Base-by-base conservation (phyloP, 1,284 basidiomycete genomes). In the Ceratobasidium sp. region DNA sequence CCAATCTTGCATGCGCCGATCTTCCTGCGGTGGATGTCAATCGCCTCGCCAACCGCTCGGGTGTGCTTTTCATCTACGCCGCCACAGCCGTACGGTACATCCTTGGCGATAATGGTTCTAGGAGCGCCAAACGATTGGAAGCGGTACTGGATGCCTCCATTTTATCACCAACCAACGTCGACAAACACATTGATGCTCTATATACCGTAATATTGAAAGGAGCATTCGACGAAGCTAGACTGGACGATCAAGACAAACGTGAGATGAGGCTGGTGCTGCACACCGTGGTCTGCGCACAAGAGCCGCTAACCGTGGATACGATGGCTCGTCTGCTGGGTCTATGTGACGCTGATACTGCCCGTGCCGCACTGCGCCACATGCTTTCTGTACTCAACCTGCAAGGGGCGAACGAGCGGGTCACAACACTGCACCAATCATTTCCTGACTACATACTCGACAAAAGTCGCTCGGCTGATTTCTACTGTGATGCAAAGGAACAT, bases 41-140 rank as follows among this genome's bases (percentile, higher is more conserved):
- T 13, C 7, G 4, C 37, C 25, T 65, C 4, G 17, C n/a, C 32
- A 19, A 46, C 13, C 46, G 43, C 8, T 49, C 65, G 11, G 65
- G 44, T 25, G 25, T 13, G 6, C 49, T 67, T 17, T 67, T 67
- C 65, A 67, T 67, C 13, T 67, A 67, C 52, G 65, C 65, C 11
- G 65, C 65, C 17, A 67, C 65, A 3, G 32, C 34, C 34, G 46
- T 67, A 25, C 61, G 59, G 25, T 77, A 70, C 44, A 44, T 61
- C 49, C 22, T 75, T 34, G 59, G 71, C 17, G 44, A 15, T 43
- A 8, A 19, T 1, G 37, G 43, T n/a, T 75, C 65, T 34, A 11
- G 44, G 17, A 37, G 37, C n/a, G 13, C 34, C n/a, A 29, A 44
- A 8, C 25, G 71, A 44, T 61, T 75, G 9, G 22, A 22, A 29